These are phyloP conservation scores for Martensiomyces pterosporus DNA, from an alignment of 192 early-diverging fungal genomes.

Conservation along the genomic window DNA sequence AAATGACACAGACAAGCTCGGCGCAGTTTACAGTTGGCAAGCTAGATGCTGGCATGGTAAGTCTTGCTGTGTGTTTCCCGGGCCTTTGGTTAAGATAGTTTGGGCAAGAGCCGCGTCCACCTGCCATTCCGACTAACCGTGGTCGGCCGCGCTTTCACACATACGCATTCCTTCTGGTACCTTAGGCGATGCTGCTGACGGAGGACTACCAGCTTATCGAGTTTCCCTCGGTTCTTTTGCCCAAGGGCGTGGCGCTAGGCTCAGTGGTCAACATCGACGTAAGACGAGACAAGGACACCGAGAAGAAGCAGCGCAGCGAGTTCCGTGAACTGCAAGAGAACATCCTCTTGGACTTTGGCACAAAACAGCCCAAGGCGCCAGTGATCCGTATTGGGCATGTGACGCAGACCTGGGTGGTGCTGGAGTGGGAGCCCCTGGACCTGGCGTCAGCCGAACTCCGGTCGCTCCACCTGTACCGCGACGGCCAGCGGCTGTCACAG, in stretches of 20 bases:
- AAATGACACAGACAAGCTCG: conserved; percentile 38
- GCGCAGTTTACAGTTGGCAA: conserved; percentile 84
- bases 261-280: conserved; percentile 97
- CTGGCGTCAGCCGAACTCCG: conserved; percentile 79
- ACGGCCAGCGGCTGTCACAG: conserved; percentile 74
- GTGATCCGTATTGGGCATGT: conserved; percentile 67
- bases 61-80: too few species aligned
- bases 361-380: conserved; percentile 74
- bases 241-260: conserved; percentile 87
- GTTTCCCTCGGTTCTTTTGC: conserved; percentile 94
- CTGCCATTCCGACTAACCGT: too few species aligned
- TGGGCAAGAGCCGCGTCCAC: too few species aligned
- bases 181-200: conserved; percentile 85
- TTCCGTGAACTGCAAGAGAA: conserved; percentile 85
- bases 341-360: conserved; percentile 77
- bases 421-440: conserved; percentile 89
- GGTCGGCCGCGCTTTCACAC: too few species aligned
- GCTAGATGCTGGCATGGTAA: conserved; percentile 88
- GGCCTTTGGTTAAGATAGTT: too few species aligned
- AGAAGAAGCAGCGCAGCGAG: conserved; percentile 72
- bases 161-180: too few species aligned
- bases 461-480: conserved; percentile 88
- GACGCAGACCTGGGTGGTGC: conserved; percentile 80
- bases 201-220: conserved; percentile 98
- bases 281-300: conserved; percentile 81